Evolutionary conservation across 129 eudicot species (phyloP), one percentile per base, ranked within the genome.

Genomic region (Kitagawia praeruptora): DNA sequence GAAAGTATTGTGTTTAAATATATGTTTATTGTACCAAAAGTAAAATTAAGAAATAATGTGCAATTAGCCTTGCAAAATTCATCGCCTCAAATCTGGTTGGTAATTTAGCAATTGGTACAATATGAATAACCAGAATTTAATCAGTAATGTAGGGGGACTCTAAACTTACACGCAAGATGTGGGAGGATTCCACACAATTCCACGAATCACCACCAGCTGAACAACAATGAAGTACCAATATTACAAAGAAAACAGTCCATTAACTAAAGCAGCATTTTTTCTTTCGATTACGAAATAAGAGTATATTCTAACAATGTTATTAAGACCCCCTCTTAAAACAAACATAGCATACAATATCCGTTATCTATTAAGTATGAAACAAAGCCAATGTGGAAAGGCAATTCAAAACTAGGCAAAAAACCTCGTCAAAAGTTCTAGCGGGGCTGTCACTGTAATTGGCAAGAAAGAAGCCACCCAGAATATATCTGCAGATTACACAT

Each of bases 401-500:
- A 48, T 75, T 69, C 19, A 74, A 49, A 49, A 49, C 8, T 51
- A 84, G 70, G 70, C 72, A 47, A 79, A 79, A 28, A 83, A 93
- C 98, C 97, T 95, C 97, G 84, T 95, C 93, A 58, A 95, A 95
- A 79, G 76, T 84, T 83, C 98, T 97, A 79, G 92, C 89, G 18
- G 98, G 98, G 85, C 97, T 95, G 86, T 95, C 97, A 79, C 85
- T 92, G 85, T 95, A 95, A 66, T 85, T 92, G 81, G 98, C 98
- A 77, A 95, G 88, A 90, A 95, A 95, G 86, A 95, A 90, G 51
- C 98, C 98, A 76, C 98, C 98, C 81, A 95, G 89, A 48, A 97
- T 95, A 80, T 95, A 95, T 77, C 98, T 95, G 88, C 31, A 83
- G 80, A 76, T 61, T 69, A 28, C 77, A 79, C 44, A 64, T 73